These are phyloP conservation scores for Calonectria crousiana DNA, from an alignment of 2,329 filamentous ascomycete genomes.

Conservation along the genomic window DNA sequence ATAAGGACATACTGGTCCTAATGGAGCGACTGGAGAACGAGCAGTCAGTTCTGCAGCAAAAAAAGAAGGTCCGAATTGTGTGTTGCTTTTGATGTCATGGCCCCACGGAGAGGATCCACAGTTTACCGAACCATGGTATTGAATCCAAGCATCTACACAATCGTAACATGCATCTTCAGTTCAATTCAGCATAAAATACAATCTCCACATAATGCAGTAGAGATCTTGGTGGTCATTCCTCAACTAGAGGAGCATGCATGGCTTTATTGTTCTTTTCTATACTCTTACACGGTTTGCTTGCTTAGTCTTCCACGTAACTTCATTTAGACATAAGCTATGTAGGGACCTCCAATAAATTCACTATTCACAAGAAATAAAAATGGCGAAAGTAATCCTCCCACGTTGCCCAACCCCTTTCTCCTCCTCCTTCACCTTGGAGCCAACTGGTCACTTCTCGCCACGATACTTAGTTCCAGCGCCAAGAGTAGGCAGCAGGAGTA, in stretches of 20 bases:
- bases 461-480: slow-evolving; percentile 15
- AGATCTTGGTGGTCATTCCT: background rate
- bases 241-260: background rate
- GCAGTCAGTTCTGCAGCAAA: too few relatives aligned
- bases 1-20: background rate
- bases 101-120: background rate
- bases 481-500: slow-evolving; percentile 17
- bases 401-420: background rate
- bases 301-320: slow-evolving; percentile 16
- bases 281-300: slow-evolving; percentile 13
- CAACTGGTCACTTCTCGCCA: background rate
- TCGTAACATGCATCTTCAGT: background rate
- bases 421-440: background rate
- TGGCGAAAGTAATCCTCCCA: slow-evolving; percentile 14
- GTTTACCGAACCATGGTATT: background rate
- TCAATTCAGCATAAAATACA: background rate
- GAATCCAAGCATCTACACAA: background rate
- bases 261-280: background rate
- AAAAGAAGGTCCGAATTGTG: background rate
- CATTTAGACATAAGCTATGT: slow-evolving; percentile 15
- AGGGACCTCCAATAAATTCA: slow-evolving; percentile 26
- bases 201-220: background rate
- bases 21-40: background rate
- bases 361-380: slow-evolving; percentile 27
- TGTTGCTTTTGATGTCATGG: background rate